These are phyloP conservation scores for Rhodomyrtus psidioides DNA, from an alignment of 441 rosid genomes.

Conservation along the genomic window DNA sequence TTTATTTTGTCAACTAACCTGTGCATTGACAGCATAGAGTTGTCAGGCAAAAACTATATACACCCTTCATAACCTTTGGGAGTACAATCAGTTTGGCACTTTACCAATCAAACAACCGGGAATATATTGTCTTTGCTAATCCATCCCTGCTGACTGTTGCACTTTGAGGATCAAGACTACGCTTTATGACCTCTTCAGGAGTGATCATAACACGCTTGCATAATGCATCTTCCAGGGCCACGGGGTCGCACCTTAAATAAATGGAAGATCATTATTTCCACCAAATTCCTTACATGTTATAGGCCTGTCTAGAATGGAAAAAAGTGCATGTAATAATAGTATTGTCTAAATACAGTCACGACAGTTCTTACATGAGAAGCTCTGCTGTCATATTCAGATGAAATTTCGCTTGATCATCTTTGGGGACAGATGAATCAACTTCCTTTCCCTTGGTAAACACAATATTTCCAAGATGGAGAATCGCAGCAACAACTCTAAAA, in stretches of 20 bases:
- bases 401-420: constrained; percentile 72
- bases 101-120: constrained; percentile 81
- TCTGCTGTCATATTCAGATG: constrained; percentile 88
- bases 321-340: neutral
- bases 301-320: neutral
- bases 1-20: constrained; percentile 83
- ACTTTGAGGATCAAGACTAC: constrained; percentile 83
- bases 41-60: neutral
- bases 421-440: constrained; percentile 77
- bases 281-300: neutral
- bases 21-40: constrained; percentile 2
- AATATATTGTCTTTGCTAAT: constrained; percentile 81
- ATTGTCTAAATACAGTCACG: neutral
- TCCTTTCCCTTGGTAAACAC: constrained; percentile 79
- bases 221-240: constrained; percentile 70
- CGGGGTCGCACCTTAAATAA: constrained; percentile 53
- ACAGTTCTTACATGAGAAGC: constrained; percentile 64
- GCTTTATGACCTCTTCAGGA: constrained; percentile 82
- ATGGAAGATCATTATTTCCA: neutral
- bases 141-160: constrained; percentile 68
- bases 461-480: constrained; percentile 88
- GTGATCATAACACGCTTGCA: constrained; percentile 90
- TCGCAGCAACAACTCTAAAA: constrained; percentile 90
- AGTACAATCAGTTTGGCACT: neutral
- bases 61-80: neutral